Conservation (phyloP, 1,284 basidiomycete genomes). For the Tilletia indica region DNA sequence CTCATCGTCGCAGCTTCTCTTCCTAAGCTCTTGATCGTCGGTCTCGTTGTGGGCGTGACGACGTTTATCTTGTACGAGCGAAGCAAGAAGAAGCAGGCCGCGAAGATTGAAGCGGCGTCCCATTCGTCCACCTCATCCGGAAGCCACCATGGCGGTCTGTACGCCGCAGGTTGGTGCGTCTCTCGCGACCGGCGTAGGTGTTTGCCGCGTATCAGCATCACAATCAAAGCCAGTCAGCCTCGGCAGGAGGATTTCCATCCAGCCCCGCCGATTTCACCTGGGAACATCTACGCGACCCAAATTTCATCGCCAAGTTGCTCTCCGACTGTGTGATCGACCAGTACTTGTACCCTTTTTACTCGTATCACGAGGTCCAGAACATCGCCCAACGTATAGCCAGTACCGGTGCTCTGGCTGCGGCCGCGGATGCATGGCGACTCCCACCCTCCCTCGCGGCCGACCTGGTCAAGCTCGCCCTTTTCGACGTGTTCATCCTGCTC, state of each 20-base stretch:
- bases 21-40: slow-evolving; percentile 35
- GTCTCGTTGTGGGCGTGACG: slow-evolving; percentile 42
- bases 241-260: slow-evolving; percentile 18
- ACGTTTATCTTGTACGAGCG: slow-evolving; percentile 39
- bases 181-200: slow-evolving; percentile 33
- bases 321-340: slow-evolving; percentile 43
- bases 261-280: slow-evolving; percentile 31
- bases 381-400: slow-evolving; percentile 39
- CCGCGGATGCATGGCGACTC: slow-evolving; percentile 44
- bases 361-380: slow-evolving; percentile 29
- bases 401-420: slow-evolving; percentile 33
- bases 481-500: slow-evolving; percentile 46
- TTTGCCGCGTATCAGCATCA: slow-evolving; percentile 31
- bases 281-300: slow-evolving; percentile 34
- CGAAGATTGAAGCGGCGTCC: slow-evolving; percentile 9
- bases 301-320: slow-evolving; percentile 41
- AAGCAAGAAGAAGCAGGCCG: slow-evolving; percentile 39
- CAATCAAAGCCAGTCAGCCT: slow-evolving; percentile 9
- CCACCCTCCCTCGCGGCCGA: slow-evolving; percentile 45
- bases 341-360: slow-evolving; percentile 47
- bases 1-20: neutral
- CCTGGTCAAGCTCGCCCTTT: slow-evolving; percentile 45
- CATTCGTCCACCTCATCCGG: neutral
- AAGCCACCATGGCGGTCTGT: neutral
- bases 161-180: slow-evolving; percentile 30